Conservation (phyloP, 1,139 yeast species). For the Geotrichum armillariae region DNA sequence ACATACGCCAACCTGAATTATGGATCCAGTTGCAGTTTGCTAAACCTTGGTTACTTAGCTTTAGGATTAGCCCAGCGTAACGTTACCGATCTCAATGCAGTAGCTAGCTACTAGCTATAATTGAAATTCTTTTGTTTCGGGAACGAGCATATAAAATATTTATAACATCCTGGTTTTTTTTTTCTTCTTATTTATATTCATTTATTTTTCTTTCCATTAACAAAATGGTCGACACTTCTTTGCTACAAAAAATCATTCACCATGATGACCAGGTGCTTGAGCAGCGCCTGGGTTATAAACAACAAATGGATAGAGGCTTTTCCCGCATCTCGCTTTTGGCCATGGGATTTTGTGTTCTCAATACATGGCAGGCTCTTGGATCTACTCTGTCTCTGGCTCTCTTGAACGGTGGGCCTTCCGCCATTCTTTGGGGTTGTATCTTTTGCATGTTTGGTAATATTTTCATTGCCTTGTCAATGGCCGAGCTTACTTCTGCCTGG, state of each 20-base stretch:
- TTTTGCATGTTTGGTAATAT: slow-evolving; percentile 22
- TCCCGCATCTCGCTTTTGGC: slow-evolving; percentile 23
- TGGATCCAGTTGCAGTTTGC: no score
- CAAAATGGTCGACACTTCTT: background rate
- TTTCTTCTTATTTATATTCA: no score
- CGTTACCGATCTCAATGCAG: no score
- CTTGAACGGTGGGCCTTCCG: slow-evolving; percentile 21
- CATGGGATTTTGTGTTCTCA: slow-evolving; percentile 25
- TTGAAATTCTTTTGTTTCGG: no score
- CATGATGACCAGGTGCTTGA: slow-evolving; percentile 19
- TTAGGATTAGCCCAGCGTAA: no score
- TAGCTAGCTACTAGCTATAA: no score
- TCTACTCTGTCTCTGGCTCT: slow-evolving; percentile 22
- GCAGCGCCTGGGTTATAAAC: slow-evolving; percentile 21
- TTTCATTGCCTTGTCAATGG: slow-evolving; percentile 22
- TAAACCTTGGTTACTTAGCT: no score
- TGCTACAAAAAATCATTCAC: slow-evolving; percentile 14
- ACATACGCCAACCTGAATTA: no score
- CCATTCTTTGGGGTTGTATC: slow-evolving; percentile 23
- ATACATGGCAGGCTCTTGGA: slow-evolving; percentile 26
- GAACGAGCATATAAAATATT: no score
- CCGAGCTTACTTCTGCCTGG: slow-evolving; percentile 24
- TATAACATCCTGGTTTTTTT: no score
- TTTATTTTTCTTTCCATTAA: no score
- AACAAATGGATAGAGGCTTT: slow-evolving; percentile 21